Conservation (phyloP, 495 filamentous ascomycete genomes). For the Penicillium canescens region DNA sequence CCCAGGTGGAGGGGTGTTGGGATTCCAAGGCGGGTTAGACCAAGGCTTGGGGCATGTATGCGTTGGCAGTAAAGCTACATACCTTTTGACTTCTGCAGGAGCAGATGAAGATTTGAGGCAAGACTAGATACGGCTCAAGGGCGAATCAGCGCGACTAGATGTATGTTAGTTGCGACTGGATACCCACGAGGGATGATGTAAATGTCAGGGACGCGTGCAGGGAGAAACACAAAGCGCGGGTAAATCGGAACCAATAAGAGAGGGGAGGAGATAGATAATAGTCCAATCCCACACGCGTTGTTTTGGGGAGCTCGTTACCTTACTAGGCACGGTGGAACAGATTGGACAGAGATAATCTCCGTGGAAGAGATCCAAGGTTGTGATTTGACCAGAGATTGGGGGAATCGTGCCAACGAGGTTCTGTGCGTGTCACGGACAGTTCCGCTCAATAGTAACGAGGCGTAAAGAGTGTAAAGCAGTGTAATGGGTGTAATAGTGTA, state of each 20-base stretch:
- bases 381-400: constrained; percentile 32
- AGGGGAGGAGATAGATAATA: background rate
- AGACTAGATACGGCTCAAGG: constrained; percentile 8
- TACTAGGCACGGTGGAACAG: constrained; percentile 5
- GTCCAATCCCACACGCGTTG: constrained; percentile 14
- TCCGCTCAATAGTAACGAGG: constrained; percentile 18
- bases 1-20: constrained; percentile 22
- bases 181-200: constrained; percentile 17
- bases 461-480: constrained; percentile 1
- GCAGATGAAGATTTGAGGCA: constrained; percentile 20
- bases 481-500: background rate
- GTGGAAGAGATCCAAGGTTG: constrained; percentile 23
- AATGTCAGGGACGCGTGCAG: constrained; percentile 34
- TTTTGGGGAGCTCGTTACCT: constrained; percentile 26
- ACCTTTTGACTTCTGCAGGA: constrained; percentile 42
- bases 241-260: constrained; percentile 18
- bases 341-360: constrained; percentile 15
- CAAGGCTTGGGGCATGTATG: constrained; percentile 44
- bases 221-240: constrained; percentile 17
- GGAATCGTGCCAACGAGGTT: constrained; percentile 31
- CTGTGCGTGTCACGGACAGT: constrained; percentile 35
- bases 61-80: constrained; percentile 53
- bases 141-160: constrained; percentile 23
- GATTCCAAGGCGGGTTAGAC: constrained; percentile 32
- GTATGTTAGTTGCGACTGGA: constrained; percentile 18